phyloP scores from a whole-genome alignment of 805 yeast genomes.

The Pichia manshurica region DNA sequence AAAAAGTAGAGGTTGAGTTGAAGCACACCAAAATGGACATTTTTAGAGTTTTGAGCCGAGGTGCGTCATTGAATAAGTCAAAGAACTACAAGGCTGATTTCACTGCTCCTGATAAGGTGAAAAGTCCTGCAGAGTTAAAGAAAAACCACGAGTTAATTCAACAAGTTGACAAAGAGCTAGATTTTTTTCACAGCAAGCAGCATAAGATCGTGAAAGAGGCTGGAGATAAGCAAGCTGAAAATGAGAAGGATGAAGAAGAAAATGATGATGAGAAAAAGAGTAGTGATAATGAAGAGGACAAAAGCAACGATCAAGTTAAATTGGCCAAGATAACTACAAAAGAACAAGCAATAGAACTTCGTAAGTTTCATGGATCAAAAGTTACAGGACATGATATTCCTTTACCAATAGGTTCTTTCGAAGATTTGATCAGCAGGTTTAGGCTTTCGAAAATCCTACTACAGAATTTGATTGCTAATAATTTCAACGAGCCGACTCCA shows the following conservation, averaged over 20 bases:
- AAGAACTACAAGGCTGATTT: slow-evolving; percentile 41
- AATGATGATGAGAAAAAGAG: slow-evolving; percentile 24
- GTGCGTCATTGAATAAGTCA: slow-evolving; percentile 68
- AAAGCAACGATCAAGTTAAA: not conserved
- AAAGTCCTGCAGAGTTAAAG: slow-evolving; percentile 21
- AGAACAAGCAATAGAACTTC: slow-evolving; percentile 54
- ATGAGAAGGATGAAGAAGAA: slow-evolving; percentile 25
- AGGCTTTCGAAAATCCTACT: slow-evolving; percentile 53
- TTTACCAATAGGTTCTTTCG: slow-evolving; percentile 85
- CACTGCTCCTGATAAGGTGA: slow-evolving; percentile 27
- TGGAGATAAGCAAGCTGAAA: slow-evolving; percentile 27
- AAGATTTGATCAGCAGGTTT: slow-evolving; percentile 68
- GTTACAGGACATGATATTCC: slow-evolving; percentile 83
- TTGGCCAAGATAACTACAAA: slow-evolving; percentile 38
- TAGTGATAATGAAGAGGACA: slow-evolving; percentile 20
- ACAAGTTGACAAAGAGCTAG: slow-evolving; percentile 55
- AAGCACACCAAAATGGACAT: slow-evolving; percentile 60
- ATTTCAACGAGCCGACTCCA: slow-evolving; percentile 83
- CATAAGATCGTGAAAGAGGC: slow-evolving; percentile 20
- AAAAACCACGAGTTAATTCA: slow-evolving; percentile 36
- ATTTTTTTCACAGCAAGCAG: slow-evolving; percentile 69
- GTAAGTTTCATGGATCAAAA: slow-evolving; percentile 60
- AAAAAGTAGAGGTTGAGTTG: no score
- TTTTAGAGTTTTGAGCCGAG: slow-evolving; percentile 77
- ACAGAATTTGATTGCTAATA: slow-evolving; percentile 58